Conservation (phyloP, 108 stramenopile species). For the Pseudonitzschia multiseries region DNA sequence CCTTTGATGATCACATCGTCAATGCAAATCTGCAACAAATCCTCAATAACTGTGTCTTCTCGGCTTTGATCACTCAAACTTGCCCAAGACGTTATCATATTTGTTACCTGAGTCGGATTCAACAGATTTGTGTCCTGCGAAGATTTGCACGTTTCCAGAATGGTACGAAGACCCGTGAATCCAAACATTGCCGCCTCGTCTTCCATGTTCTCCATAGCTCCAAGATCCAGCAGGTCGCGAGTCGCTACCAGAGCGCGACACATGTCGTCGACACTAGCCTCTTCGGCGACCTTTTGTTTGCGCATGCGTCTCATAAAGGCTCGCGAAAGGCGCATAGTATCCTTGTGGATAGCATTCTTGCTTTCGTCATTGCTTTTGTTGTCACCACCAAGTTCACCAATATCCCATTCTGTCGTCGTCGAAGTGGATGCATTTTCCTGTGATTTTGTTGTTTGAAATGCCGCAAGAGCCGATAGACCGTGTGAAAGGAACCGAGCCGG, state of each 20-base stretch:
- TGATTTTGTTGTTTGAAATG: slow-evolving; percentile 1
- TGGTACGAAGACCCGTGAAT: slow-evolving; percentile 21
- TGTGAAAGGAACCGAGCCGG: slow-evolving; percentile 26
- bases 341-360: not conserved
- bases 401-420: not conserved
- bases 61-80: slow-evolving; percentile 19
- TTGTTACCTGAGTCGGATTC: slow-evolving; percentile 12
- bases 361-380: not conserved
- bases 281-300: slow-evolving; percentile 26
- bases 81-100: slow-evolving; percentile 24
- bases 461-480: slow-evolving; percentile 23
- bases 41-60: slow-evolving; percentile 30
- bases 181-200: slow-evolving; percentile 39
- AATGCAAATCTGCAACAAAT: slow-evolving; percentile 22
- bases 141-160: slow-evolving; percentile 3
- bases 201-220: slow-evolving; percentile 16
- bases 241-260: slow-evolving; percentile 26
- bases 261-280: slow-evolving; percentile 27
- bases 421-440: not conserved
- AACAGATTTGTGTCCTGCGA: not conserved
- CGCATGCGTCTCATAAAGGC: slow-evolving; percentile 39
- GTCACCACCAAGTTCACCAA: not conserved
- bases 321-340: slow-evolving; percentile 13
- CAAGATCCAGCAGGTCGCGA: slow-evolving; percentile 14
- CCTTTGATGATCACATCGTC: slow-evolving; percentile 18